These are phyloP conservation scores for Pulveroboletus sp. DNA, from an alignment of 768 basidiomycete genomes.

Conservation along the genomic window DNA sequence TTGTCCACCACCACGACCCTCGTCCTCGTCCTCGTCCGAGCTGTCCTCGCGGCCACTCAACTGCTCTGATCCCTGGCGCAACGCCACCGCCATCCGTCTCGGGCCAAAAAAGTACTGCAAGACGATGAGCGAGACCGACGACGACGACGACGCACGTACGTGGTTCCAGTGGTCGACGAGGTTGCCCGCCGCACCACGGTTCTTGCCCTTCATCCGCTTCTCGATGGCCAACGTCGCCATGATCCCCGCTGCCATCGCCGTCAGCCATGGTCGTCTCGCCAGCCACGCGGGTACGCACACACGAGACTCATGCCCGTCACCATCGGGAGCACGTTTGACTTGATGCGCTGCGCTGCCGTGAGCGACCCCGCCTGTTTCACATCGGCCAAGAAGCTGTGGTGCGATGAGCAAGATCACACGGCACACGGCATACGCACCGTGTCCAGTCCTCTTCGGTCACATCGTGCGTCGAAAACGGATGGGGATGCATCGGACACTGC, in stretches of 20 bases:
- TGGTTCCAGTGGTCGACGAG: conserved; percentile 51
- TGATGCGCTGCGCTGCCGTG: conserved; percentile 33
- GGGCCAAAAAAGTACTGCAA: conserved; percentile 48
- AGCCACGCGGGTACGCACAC: too few relatives aligned
- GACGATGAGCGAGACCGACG: not conserved
- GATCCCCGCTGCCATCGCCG: conserved; percentile 14
- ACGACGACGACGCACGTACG: conserved; percentile 12
- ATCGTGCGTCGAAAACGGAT: conserved; percentile 53
- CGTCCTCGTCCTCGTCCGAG: conserved; percentile 20
- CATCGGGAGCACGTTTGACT: conserved; percentile 29
- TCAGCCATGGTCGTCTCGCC: not conserved
- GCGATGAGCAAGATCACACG: not conserved
- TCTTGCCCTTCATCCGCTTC: conserved; percentile 34
- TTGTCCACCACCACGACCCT: conserved; percentile 5
- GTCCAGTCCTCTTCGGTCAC: conserved; percentile 50
- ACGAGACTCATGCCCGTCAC: conserved; percentile 30
- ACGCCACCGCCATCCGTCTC: conserved; percentile 41
- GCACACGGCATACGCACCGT: conserved; percentile 22
- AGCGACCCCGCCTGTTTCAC: conserved; percentile 34
- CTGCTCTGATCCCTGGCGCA: conserved; percentile 32
- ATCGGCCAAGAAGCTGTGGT: conserved; percentile 39
- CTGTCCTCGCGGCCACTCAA: too few relatives aligned
- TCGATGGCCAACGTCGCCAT: conserved; percentile 14
- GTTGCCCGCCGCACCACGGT: conserved; percentile 37
- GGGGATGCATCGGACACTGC: conserved; percentile 35